Conservation (phyloP, 345 rosid species). For the Angophora floribunda region DNA sequence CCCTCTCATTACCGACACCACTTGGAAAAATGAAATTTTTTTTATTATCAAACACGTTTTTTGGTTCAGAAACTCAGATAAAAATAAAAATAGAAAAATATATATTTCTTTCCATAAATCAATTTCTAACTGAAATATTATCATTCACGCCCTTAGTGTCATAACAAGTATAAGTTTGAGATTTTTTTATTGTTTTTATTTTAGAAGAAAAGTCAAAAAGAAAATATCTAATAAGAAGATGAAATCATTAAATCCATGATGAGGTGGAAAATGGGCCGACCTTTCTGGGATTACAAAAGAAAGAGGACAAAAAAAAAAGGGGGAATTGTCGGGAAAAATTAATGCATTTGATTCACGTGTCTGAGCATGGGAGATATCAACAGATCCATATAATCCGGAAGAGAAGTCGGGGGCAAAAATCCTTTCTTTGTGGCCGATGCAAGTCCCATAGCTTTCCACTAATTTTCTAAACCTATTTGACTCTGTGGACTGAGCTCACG, state of each 20-base stretch:
- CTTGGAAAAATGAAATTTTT: too few relatives aligned
- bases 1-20: too few relatives aligned
- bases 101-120: too few relatives aligned
- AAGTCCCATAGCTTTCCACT: background rate
- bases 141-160: too few relatives aligned
- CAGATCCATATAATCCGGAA: background rate
- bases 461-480: background rate
- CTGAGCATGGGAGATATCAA: background rate
- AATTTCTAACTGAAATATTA: too few relatives aligned
- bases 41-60: too few relatives aligned
- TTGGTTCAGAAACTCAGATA: too few relatives aligned
- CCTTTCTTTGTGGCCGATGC: background rate
- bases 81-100: too few relatives aligned
- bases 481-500: background rate
- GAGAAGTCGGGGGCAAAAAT: background rate
- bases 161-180: too few relatives aligned
- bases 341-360: background rate
- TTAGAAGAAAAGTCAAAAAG: background rate
- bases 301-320: background rate
- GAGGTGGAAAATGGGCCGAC: background rate
- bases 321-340: background rate
- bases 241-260: background rate
- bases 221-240: background rate
- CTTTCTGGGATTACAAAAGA: background rate
- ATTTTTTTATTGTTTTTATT: too few relatives aligned